Base-by-base conservation (phyloP, 2,329 filamentous ascomycete species). In the Bipolaris zeicola region DNA sequence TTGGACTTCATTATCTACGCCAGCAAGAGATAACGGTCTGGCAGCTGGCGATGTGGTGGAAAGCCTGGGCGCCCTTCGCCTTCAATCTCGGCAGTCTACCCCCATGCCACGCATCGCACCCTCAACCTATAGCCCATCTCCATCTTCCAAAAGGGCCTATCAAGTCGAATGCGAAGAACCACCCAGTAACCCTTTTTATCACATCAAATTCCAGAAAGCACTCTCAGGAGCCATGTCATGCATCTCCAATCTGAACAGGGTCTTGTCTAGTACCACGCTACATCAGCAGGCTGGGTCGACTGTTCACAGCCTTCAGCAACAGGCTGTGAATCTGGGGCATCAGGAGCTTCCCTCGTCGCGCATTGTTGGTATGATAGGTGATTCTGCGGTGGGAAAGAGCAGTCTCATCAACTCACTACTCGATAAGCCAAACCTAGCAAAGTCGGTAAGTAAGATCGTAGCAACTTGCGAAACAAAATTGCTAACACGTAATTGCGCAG, bases 331-430 rank as follows among this genome's bases (percentile, higher is more conserved):
- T 0, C 57, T 83, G 20, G 70, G 74, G 1, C 26, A 34, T 0
- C 82, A 81, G 43, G 61, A 76, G 16, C 76, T 74, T 24, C 76
- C 76, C 0, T 69, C 76, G 0, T 77, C 71, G 2, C 70, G 79
- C 14, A 79, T 66, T 3, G 78, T 83, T 0, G 81, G 79, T 0
- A 77, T 83, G 37, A 78, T 83, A 0, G 81, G 81, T 0, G 80
- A 82, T 57, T 81, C 80, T 11, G 81, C 81, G 3, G 79, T 77
- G 77, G 80, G 81, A 0, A 82, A 83, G 67, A 82, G 80, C 54
- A 83, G 81, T 55, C 64, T 83, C 3, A 68, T 83, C 14, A 83
- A 83, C 60, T 81, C 79, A 0, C 69, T 83, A 1, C 68, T 83
- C 3, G 80, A 83, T 47, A 69, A 47, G 0, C 47, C 60, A 1